These are phyloP conservation scores for Nectriaceae sp. DNA, from an alignment of 2,329 filamentous ascomycete genomes.

Conservation along the genomic window DNA sequence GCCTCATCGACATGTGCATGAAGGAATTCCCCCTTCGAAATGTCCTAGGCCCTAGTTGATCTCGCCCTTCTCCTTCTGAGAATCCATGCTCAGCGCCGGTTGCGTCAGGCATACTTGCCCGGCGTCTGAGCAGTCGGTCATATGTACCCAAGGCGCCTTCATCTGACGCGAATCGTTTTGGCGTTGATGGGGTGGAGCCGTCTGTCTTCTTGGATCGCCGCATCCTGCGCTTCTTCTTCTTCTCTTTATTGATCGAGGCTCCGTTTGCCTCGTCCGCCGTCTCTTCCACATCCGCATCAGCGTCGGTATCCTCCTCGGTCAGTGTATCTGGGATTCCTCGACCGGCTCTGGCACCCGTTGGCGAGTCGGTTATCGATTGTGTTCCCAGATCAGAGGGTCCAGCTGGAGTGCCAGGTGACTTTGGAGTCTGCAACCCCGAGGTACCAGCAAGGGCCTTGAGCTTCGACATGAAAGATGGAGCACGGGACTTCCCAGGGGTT, in stretches of 20 bases:
- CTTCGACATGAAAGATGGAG: conserved; percentile 74
- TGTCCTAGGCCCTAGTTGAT: conserved; percentile 53
- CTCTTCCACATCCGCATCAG: conserved; percentile 76
- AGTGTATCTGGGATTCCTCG: conserved; percentile 56
- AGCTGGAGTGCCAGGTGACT: conserved; percentile 34
- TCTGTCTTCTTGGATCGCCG: conserved; percentile 55
- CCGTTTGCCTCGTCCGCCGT: conserved; percentile 74
- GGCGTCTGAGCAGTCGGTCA: conserved; percentile 58
- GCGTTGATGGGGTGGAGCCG: conserved; percentile 68
- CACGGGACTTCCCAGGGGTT: conserved; percentile 55
- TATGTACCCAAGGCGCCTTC: conserved; percentile 43
- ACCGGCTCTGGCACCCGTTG: conserved; percentile 45
- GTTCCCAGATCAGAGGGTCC: conserved; percentile 36
- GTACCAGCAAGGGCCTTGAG: conserved; percentile 70
- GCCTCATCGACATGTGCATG: conserved; percentile 51
- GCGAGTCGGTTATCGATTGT: conserved; percentile 49
- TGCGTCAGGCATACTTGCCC: conserved; percentile 66
- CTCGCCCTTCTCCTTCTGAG: conserved; percentile 75
- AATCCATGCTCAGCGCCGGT: conserved; percentile 62
- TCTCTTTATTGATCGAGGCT: conserved; percentile 40
- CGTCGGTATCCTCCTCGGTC: conserved; percentile 49
- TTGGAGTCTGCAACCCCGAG: conserved; percentile 49
- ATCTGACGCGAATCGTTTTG: conserved; percentile 47
- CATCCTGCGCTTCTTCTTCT: conserved; percentile 63
- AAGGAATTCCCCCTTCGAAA: conserved; percentile 62